These are phyloP conservation scores for Saccharomyces hybrid DNA, from an alignment of 1,139 yeast genomes.

Conservation along the genomic window DNA sequence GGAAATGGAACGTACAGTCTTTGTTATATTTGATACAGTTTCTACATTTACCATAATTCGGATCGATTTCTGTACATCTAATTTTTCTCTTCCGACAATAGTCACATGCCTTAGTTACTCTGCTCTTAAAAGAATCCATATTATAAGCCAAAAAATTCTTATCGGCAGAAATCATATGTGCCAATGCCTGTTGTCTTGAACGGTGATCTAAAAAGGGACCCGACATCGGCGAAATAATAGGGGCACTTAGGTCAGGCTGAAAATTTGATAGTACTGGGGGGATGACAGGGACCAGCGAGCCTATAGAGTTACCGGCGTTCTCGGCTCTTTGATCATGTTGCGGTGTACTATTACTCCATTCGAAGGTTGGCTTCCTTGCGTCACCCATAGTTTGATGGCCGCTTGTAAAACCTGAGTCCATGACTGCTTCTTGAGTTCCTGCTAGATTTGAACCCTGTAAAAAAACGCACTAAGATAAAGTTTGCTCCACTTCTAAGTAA, in stretches of 20 bases:
- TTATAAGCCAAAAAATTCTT: neutral
- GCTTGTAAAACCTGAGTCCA: neutral
- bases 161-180: neutral
- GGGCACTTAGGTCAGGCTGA: neutral
- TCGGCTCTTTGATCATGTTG: neutral
- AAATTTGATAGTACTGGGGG: neutral
- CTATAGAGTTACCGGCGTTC: neutral
- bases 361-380: neutral
- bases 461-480: neutral
- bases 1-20: conserved; percentile 13
- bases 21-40: conserved; percentile 24
- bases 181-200: neutral
- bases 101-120: conserved; percentile 33
- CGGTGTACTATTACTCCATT: neutral
- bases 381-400: neutral
- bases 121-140: conserved; percentile 8
- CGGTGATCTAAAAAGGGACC: neutral
- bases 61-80: conserved; percentile 29
- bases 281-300: neutral
- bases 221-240: neutral
- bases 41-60: conserved; percentile 19
- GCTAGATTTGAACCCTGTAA: neutral
- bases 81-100: conserved; percentile 33
- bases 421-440: neutral
- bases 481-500: neutral